Conservation (phyloP, 768 basidiomycete species). For the Lyophyllum decastes region DNA sequence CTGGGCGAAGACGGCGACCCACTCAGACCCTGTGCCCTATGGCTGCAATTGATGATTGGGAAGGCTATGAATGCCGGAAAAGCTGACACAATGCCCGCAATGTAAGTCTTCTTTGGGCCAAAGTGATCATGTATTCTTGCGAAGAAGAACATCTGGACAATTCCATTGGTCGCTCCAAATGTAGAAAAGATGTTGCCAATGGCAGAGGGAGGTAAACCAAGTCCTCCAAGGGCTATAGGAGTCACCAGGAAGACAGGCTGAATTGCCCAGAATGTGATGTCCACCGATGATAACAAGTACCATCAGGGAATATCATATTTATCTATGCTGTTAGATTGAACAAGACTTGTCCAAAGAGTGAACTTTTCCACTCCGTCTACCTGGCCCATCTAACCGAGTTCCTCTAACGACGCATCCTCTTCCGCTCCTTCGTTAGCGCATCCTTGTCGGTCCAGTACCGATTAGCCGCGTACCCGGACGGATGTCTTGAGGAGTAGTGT, state of each 20-base stretch:
- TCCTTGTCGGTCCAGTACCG: no score
- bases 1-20: constrained; percentile 52
- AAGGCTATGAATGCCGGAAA: constrained; percentile 59
- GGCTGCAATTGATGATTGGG: constrained; percentile 62
- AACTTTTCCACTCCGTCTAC: no score
- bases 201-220: constrained; percentile 62
- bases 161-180: constrained; percentile 64
- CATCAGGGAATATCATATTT: no score
- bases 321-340: no score
- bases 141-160: constrained; percentile 70
- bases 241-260: constrained; percentile 77
- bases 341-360: no score
- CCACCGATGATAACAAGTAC: constrained; percentile 66
- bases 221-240: constrained; percentile 65
- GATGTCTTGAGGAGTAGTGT: no score
- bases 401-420: no score
- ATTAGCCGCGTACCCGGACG: no score
- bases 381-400: no score
- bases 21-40: constrained; percentile 52
- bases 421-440: no score
- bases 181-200: constrained; percentile 68
- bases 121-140: constrained; percentile 56
- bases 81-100: constrained; percentile 47
- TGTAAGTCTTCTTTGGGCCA: constrained; percentile 67
- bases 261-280: constrained; percentile 65